Percentiles rank a stretch among this genome's conserved stretches.
Evolutionary conservation across 164 flowering plant genomes (phyloP).

Genomic region (Tinospora cordifolia): DNA sequence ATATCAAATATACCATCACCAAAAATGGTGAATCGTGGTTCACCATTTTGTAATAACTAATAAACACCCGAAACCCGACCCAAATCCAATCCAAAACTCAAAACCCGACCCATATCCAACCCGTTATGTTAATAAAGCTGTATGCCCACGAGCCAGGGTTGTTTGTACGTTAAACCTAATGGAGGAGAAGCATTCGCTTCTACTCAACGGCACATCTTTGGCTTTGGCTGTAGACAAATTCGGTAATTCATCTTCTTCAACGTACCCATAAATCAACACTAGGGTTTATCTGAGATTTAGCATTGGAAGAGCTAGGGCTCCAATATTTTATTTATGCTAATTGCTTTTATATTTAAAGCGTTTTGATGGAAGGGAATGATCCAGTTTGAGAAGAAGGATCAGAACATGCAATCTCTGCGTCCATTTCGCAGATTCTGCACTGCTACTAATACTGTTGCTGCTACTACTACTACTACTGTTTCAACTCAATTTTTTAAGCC

Average conservation of each 20-base stretch:
- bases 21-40: too few species aligned
- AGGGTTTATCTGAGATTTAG: constrained; percentile 12
- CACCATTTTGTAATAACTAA: too few species aligned
- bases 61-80: background rate
- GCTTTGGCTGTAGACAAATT: background rate
- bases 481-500: constrained; percentile 8
- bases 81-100: too few species aligned
- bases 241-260: background rate
- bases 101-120: too few species aligned
- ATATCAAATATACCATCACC: too few species aligned
- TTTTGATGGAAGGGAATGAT: constrained; percentile 12
- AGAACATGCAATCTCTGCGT: constrained; percentile 55
- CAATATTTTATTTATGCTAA: background rate
- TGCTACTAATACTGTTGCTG: constrained; percentile 11
- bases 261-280: background rate
- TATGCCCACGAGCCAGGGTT: too few species aligned
- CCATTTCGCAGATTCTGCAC: constrained; percentile 40
- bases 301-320: background rate
- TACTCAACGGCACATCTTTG: background rate
- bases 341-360: background rate
- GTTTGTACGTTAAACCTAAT: too few species aligned
- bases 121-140: too few species aligned
- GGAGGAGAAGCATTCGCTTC: background rate
- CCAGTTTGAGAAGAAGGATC: constrained; percentile 8
- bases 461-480: constrained; percentile 7